Conservation (phyloP, 441 rosid genomes). For the Daphne laureola region DNA sequence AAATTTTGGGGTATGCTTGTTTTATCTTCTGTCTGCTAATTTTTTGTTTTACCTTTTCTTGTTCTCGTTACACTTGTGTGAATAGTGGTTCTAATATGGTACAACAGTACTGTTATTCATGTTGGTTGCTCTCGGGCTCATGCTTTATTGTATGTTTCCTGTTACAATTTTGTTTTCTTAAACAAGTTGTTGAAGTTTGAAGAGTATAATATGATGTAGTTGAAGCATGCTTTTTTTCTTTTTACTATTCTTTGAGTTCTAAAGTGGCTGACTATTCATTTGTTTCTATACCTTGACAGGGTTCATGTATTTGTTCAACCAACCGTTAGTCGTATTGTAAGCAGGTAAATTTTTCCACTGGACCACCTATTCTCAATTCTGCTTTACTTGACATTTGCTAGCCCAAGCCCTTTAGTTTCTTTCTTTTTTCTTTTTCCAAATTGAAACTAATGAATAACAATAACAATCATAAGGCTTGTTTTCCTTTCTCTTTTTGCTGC, state of each 20-base stretch:
- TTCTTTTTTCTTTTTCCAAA: too few species aligned
- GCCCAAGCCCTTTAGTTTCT: too few species aligned
- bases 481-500: too few species aligned
- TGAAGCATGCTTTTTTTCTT: constrained; percentile 5
- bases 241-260: constrained; percentile 6
- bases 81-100: too few species aligned
- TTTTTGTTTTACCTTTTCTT: too few species aligned
- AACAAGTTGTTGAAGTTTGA: neutral
- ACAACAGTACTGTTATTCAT: neutral
- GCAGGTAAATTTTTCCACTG: constrained; percentile 50
- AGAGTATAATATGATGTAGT: constrained; percentile 5
- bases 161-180: neutral
- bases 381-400: too few species aligned
- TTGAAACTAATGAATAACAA: too few species aligned
- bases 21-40: too few species aligned
- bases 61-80: too few species aligned
- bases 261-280: constrained; percentile 6
- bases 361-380: neutral
- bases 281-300: constrained; percentile 36
- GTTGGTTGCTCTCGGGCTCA: neutral
- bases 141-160: neutral
- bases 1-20: too few species aligned
- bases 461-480: too few species aligned
- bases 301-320: constrained; percentile 92
- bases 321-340: constrained; percentile 79